Percentiles rank a stretch among this genome's conserved stretches.
Evolutionary conservation across 106 monocot species (phyloP).

Genomic region (Phalaenopsis aphrodite): DNA sequence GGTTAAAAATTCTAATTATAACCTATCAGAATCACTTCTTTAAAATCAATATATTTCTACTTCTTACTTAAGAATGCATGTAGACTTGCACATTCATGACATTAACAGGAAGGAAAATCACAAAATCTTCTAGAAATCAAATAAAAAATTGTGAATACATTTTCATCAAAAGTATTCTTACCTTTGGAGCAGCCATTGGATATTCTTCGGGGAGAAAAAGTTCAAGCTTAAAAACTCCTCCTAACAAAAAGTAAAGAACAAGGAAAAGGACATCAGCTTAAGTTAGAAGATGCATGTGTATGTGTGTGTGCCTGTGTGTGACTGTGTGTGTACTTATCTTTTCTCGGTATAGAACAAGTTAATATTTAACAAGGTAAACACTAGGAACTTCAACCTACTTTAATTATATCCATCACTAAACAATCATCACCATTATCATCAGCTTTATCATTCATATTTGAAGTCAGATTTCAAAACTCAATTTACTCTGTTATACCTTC

Average conservation of each 20-base stretch:
- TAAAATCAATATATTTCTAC: no score
- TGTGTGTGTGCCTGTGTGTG: no score
- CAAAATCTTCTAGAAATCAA: neutral
- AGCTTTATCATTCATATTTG: neutral
- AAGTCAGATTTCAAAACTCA: neutral
- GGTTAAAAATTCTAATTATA: no score
- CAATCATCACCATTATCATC: neutral
- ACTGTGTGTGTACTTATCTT: no score
- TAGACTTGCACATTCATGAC: no score
- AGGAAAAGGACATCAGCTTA: neutral
- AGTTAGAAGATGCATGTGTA: neutral
- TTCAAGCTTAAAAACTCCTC: slow-evolving; percentile 92
- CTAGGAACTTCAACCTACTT: neutral
- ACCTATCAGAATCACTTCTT: no score
- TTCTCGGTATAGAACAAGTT: neutral
- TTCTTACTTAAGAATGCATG: no score
- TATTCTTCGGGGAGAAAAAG: slow-evolving; percentile 96
- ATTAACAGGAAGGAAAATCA: no score
- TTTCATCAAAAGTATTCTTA: slow-evolving; percentile 4
- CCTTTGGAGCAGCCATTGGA: slow-evolving; percentile 96
- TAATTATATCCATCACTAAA: neutral
- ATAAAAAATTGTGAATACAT: neutral
- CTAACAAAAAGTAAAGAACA: slow-evolving; percentile 17
- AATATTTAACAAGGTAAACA: neutral
- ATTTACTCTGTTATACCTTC: neutral